A percentile compares a stretch with the other conserved stretches of the same genome.
These are phyloP conservation scores for Scedosporium dehoogii DNA, from an alignment of 2,329 filamentous ascomycete genomes.

Conservation along the genomic window DNA sequence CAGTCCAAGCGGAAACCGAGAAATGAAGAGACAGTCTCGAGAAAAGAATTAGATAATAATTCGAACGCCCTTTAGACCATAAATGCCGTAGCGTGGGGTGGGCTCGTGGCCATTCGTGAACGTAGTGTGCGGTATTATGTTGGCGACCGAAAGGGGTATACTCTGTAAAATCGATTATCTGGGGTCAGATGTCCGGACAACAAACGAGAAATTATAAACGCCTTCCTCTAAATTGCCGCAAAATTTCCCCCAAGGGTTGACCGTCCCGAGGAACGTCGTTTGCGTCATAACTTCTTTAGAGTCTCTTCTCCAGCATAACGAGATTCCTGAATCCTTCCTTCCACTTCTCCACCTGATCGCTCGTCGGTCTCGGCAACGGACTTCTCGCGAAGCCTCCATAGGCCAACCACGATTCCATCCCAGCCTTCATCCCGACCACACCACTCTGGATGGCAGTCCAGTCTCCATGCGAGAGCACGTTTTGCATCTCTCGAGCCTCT, in stretches of 20 bases:
- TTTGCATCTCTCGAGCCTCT: slow-evolving; percentile 56
- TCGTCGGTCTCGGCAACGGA: slow-evolving; percentile 40
- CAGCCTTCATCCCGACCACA: slow-evolving; percentile 62
- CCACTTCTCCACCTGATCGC: slow-evolving; percentile 38
- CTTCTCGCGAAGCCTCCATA: slow-evolving; percentile 48
- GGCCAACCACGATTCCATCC: slow-evolving; percentile 53
- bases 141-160: no score
- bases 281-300: slow-evolving; percentile 17
- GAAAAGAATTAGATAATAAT: background rate
- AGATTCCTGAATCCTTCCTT: slow-evolving; percentile 46
- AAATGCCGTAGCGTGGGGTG: background rate
- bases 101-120: background rate
- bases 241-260: no score
- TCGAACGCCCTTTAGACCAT: background rate
- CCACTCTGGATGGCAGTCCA: slow-evolving; percentile 65
- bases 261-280: no score
- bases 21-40: background rate
- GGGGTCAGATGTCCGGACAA: no score
- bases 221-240: no score
- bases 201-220: no score
- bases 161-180: no score
- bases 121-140: no score
- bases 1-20: background rate
- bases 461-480: slow-evolving; percentile 56
- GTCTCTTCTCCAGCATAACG: slow-evolving; percentile 38